Percentiles rank a stretch among this genome's conserved stretches.
Evolutionary conservation across 2,329 filamentous ascomycete genomes (phyloP).

Genomic region (Botrytis tulipae): DNA sequence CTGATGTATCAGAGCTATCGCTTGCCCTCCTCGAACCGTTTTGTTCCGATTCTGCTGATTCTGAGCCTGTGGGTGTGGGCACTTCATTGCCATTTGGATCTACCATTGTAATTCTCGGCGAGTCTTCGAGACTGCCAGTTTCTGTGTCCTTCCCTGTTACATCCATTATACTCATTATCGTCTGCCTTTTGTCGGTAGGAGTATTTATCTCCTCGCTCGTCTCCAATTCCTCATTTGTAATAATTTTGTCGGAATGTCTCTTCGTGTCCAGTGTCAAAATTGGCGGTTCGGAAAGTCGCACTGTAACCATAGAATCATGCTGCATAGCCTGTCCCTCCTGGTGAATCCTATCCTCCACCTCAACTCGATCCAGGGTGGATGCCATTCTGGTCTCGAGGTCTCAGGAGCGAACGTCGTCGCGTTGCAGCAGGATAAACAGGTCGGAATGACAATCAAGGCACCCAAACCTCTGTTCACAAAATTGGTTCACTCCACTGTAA

Average conservation of each 20-base stretch:
- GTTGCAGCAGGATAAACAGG: neutral
- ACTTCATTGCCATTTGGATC: constrained; percentile 35
- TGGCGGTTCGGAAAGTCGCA: constrained; percentile 66
- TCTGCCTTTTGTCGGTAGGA: constrained; percentile 17
- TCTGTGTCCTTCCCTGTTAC: constrained; percentile 13
- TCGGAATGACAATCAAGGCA: constrained; percentile 20
- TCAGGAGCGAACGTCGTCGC: neutral
- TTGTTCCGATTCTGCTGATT: constrained; percentile 26
- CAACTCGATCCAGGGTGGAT: neutral
- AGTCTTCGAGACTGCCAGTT: constrained; percentile 24
- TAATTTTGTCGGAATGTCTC: constrained; percentile 29
- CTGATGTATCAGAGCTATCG: constrained; percentile 31
- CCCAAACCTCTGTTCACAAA: constrained; percentile 16
- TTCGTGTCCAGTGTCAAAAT: constrained; percentile 52
- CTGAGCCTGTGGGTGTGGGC: constrained; percentile 31
- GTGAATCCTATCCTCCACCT: neutral
- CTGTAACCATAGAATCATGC: constrained; percentile 75
- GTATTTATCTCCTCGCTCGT: constrained; percentile 19
- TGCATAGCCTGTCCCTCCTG: constrained; percentile 20
- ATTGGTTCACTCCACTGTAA: neutral
- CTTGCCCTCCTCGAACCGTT: constrained; percentile 31
- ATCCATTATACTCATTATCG: constrained; percentile 15
- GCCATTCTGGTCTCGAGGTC: neutral
- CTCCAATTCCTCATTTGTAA: constrained; percentile 24
- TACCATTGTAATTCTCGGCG: constrained; percentile 36